Percentiles rank a stretch among this genome's conserved stretches.
These are phyloP conservation scores for Leishmania major DNA, from an alignment of 208 protist species.

Conservation along the genomic window DNA sequence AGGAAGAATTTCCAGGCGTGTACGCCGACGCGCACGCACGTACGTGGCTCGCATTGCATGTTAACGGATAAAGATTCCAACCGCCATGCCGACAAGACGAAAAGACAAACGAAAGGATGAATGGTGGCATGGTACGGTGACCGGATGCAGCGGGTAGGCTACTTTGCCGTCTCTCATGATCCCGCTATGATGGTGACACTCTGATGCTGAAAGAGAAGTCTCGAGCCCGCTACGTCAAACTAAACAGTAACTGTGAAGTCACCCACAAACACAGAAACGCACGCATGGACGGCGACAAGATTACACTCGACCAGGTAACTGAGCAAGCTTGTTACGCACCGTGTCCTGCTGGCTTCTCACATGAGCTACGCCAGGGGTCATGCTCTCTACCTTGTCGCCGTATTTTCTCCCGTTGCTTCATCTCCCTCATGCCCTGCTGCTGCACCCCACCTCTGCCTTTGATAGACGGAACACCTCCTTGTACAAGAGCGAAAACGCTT, in stretches of 20 bases:
- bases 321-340: not conserved
- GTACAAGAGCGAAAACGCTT: not conserved
- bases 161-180: not conserved
- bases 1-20: not conserved
- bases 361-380: not conserved
- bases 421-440: not conserved
- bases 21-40: not conserved
- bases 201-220: not conserved
- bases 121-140: not conserved
- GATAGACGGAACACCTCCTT: not conserved
- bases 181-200: not conserved
- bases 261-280: constrained; percentile 1
- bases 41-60: not conserved
- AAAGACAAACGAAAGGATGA: not conserved
- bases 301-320: not conserved
- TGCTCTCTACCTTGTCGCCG: not conserved
- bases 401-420: not conserved
- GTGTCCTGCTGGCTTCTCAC: not conserved
- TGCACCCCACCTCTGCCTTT: not conserved
- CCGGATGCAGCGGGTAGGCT: not conserved
- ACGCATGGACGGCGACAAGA: not conserved
- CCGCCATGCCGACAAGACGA: not conserved
- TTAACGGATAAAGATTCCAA: not conserved
- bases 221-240: not conserved
- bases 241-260: not conserved